A percentile compares a stretch with the other conserved stretches of the same genome.
These are phyloP conservation scores for Bondarzewia mesenterica DNA, from an alignment of 1,284 basidiomycete species.

Conservation along the genomic window DNA sequence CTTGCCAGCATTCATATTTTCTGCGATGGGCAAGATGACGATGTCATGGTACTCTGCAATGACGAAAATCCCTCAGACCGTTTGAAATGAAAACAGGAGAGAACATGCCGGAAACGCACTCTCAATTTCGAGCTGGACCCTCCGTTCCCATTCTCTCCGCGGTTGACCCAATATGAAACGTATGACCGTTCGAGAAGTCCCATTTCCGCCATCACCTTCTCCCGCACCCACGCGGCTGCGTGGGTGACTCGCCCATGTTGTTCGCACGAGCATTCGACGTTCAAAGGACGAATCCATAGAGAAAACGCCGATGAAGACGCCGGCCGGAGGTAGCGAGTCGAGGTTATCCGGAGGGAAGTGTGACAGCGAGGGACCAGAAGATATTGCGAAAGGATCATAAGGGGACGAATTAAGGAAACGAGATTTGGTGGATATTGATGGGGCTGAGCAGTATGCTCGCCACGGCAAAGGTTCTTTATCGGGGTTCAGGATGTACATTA, in stretches of 20 bases:
- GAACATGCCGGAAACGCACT: conserved; percentile 48
- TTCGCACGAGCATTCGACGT: conserved; percentile 83
- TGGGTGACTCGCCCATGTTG: conserved; percentile 83
- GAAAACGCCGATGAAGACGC: conserved; percentile 88
- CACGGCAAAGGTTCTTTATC: conserved; percentile 94
- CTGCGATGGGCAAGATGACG: conserved; percentile 73
- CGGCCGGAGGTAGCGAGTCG: conserved; percentile 78
- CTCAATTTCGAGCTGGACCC: conserved; percentile 87
- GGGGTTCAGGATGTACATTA: conserved; percentile 91
- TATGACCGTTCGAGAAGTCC: conserved; percentile 83
- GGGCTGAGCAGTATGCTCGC: conserved; percentile 82
- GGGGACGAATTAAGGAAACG: conserved; percentile 29
- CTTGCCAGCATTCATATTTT: conserved; percentile 93
- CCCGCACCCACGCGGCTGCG: conserved; percentile 70
- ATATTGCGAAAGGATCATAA: conserved; percentile 31
- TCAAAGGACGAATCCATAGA: conserved; percentile 83
- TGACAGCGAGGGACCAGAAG: conserved; percentile 21
- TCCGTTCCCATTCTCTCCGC: conserved; percentile 68
- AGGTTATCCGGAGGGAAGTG: conserved; percentile 59
- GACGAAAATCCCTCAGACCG: background rate
- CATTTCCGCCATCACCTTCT: conserved; percentile 56
- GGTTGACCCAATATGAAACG: conserved; percentile 91
- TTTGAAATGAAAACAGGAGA: background rate
- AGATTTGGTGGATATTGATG: conserved; percentile 33
- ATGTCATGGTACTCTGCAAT: conserved; percentile 80